Evolutionary conservation across 2,329 filamentous ascomycete genomes (phyloP), one percentile per base, ranked within the genome.

Genomic region (Erysiphe pisi): DNA sequence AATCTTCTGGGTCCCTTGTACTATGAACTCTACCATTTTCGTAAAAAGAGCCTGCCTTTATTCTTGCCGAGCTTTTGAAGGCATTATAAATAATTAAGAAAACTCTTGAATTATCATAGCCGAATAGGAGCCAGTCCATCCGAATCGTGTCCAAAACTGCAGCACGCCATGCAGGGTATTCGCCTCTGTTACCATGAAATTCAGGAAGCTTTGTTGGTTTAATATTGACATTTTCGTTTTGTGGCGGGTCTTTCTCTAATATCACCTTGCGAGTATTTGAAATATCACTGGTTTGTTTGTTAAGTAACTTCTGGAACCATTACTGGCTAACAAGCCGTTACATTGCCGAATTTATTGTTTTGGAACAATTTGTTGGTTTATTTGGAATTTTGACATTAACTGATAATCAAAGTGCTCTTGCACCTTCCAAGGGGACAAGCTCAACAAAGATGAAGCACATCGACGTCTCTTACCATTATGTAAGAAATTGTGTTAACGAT

Each of bases 1-100:
- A 74, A 36, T 75, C 25, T 49, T 75, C 47, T n/a, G 47, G 71
- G 52, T 75, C 71, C 12, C 71, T 16, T 40, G 71, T 75, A 6
- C n/a, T 18, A 31, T 56, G 71, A 75, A 56, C 45, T 1, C 71
- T 25, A 16, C 71, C 68, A 73, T 18, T 20, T 47, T 73, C 68
- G 16, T 73, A 47, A 28, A 73, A 73, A 22, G 40, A 22, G 7
- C 36, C 47, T 20, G 43, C 45, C n/a, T 74, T 74, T 4, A 9
- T 74, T 1, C 22, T 7, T 16, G 71, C 43, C 14, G 45, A 9
- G 8, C 71, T 18, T 36, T 74, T 74, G 1, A 74, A n/a, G 36
- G 71, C 22, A 36, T 28, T 36, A 74, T 25, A 74, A 20, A 74
- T 56, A 45, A 74, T 74, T 18, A 74, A 36, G 28, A 74, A 74